Evolutionary conservation across 2,329 filamentous ascomycete species (phyloP).

Genomic region (Pestalotiopsis sp.): DNA sequence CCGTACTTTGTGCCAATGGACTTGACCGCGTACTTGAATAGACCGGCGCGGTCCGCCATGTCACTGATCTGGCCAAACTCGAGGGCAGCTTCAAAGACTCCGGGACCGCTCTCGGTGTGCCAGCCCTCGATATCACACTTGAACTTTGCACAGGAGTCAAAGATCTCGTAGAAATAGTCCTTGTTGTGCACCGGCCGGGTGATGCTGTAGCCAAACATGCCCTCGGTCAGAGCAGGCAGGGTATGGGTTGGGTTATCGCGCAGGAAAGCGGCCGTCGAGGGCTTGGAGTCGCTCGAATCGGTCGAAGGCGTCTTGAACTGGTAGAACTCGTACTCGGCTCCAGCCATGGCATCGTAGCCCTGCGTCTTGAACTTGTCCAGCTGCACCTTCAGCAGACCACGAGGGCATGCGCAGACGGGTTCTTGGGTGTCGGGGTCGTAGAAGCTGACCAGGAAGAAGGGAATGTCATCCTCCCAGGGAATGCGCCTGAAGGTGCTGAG

Average conservation of each 20-base stretch:
- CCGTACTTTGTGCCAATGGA: conserved; percentile 84
- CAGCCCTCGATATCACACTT: conserved; percentile 76
- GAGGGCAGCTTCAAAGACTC: conserved; percentile 92
- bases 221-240: conserved; percentile 73
- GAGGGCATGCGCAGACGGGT: conserved; percentile 71
- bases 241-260: conserved; percentile 64
- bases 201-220: conserved; percentile 83
- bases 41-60: conserved; percentile 88
- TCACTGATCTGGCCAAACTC: conserved; percentile 85
- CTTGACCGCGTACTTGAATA: conserved; percentile 96
- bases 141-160: conserved; percentile 70
- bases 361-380: conserved; percentile 62
- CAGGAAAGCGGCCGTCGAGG: conserved; percentile 60
- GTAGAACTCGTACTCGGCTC: conserved; percentile 78
- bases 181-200: conserved; percentile 77
- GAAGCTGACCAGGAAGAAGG: conserved; percentile 77
- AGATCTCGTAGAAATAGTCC: conserved; percentile 83
- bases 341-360: conserved; percentile 74
- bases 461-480: conserved; percentile 77
- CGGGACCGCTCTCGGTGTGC: conserved; percentile 83
- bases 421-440: conserved; percentile 67
- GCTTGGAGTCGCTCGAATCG: conserved; percentile 53
- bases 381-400: conserved; percentile 65
- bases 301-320: conserved; percentile 38
- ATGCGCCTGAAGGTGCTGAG: conserved; percentile 72